Conservation (phyloP, 164 flowering plant genomes). For the Malania oleifera region DNA sequence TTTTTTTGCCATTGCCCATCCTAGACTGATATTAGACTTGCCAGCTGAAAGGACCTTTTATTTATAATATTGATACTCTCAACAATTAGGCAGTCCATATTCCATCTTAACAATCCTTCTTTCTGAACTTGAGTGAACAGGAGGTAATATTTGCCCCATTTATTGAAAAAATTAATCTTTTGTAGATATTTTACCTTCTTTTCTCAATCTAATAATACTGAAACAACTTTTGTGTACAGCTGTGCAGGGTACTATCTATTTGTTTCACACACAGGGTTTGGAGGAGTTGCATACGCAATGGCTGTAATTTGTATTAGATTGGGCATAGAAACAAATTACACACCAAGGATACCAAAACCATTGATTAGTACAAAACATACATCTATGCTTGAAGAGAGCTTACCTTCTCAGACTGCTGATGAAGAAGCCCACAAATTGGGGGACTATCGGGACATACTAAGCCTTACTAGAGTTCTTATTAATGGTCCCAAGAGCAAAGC, state of each 20-base stretch:
- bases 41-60: too few relatives aligned
- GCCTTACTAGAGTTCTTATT: constrained; percentile 81
- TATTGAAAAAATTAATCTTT: too few relatives aligned
- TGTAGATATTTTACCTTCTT: neutral
- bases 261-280: constrained; percentile 94
- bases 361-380: constrained; percentile 11
- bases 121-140: too few relatives aligned
- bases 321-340: constrained; percentile 37
- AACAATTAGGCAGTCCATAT: too few relatives aligned
- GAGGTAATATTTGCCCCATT: too few relatives aligned
- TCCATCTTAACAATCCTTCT: too few relatives aligned
- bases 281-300: constrained; percentile 96
- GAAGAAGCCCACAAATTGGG: constrained; percentile 65
- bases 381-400: constrained; percentile 23
- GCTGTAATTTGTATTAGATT: constrained; percentile 73
- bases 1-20: neutral
- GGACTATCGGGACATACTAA: constrained; percentile 84
- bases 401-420: constrained; percentile 31
- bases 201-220: constrained; percentile 6
- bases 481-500: constrained; percentile 88
- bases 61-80: too few relatives aligned
- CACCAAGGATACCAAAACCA: constrained; percentile 26
- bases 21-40: too few relatives aligned
- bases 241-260: constrained; percentile 83
- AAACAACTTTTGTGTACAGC: constrained; percentile 28